phyloP scores from a whole-genome alignment of 1,284 basidiomycete species.

The Sphagnurus paluster region DNA sequence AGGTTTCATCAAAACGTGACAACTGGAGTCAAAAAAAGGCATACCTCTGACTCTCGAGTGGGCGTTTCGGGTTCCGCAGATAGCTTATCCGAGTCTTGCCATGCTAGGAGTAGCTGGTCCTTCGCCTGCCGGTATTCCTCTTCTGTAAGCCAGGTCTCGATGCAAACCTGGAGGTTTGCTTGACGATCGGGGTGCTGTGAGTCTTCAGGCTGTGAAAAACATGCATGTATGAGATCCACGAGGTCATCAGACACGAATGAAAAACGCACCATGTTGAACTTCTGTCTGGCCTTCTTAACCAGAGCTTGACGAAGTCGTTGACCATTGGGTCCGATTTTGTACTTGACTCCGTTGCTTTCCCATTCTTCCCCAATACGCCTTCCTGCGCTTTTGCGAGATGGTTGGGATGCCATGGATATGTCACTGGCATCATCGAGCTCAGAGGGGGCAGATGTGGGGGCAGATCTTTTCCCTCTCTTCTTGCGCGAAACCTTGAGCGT shows the following conservation, averaged over 20 bases:
- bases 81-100: slow-evolving; percentile 56
- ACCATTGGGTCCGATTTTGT: slow-evolving; percentile 72
- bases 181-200: slow-evolving; percentile 74
- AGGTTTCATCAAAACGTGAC: neutral
- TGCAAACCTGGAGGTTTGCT: slow-evolving; percentile 63
- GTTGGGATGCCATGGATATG: slow-evolving; percentile 43
- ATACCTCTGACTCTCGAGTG: slow-evolving; percentile 35
- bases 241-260: slow-evolving; percentile 4
- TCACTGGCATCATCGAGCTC: slow-evolving; percentile 34
- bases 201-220: slow-evolving; percentile 68
- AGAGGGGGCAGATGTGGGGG: slow-evolving; percentile 22
- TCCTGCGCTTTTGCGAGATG: slow-evolving; percentile 49
- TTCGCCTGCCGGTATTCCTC: slow-evolving; percentile 69
- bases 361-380: slow-evolving; percentile 72
- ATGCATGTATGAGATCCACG: slow-evolving; percentile 7
- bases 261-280: slow-evolving; percentile 67
- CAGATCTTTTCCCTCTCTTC: slow-evolving; percentile 40
- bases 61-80: slow-evolving; percentile 43
- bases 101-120: slow-evolving; percentile 58
- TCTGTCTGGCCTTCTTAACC: slow-evolving; percentile 65
- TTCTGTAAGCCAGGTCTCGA: slow-evolving; percentile 77
- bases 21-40: slow-evolving; percentile 5
- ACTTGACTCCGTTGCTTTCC: slow-evolving; percentile 65
- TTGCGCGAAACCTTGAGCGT: slow-evolving; percentile 30
- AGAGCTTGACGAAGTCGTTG: slow-evolving; percentile 65